A percentile compares a stretch with the other conserved stretches of the same genome.
Conservation (phyloP, 441 rosid genomes). For the Eutrema salsugineum region DNA sequence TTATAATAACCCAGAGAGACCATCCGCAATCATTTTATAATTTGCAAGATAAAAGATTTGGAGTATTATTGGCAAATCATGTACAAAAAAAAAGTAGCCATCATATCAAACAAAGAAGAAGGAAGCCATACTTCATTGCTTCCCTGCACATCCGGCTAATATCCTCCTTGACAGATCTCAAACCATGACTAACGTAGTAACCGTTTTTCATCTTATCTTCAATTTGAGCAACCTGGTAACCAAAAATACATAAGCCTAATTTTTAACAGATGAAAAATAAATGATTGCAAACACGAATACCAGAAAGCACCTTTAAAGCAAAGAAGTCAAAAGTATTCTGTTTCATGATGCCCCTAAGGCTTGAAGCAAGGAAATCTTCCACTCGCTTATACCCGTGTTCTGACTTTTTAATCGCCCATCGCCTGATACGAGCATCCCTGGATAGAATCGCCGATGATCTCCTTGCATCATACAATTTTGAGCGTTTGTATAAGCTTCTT, state of each 20-base stretch:
- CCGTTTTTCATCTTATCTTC: constrained; percentile 86
- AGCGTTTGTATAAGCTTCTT: constrained; percentile 85
- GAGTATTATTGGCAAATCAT: not conserved
- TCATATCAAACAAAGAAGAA: constrained; percentile 6
- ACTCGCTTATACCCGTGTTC: constrained; percentile 86
- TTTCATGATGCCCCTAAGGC: constrained; percentile 95
- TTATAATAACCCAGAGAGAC: not conserved
- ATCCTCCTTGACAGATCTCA: constrained; percentile 90
- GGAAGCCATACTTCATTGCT: constrained; percentile 82
- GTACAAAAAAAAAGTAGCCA: not conserved
- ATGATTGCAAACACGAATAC: constrained; percentile 3
- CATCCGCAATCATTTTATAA: constrained; percentile 6
- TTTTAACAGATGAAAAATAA: constrained; percentile 5
- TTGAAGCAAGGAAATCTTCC: constrained; percentile 90
- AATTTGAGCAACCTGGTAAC: constrained; percentile 82
- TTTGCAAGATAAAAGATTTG: constrained; percentile 1
- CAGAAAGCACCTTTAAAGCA: constrained; percentile 68
- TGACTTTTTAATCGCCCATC: constrained; percentile 92
- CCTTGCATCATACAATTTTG: constrained; percentile 95
- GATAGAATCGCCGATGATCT: constrained; percentile 88
- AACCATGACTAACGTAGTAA: constrained; percentile 81
- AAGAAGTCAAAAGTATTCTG: constrained; percentile 87
- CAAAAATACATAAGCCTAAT: constrained; percentile 21
- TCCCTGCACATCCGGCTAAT: constrained; percentile 99
- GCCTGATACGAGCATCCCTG: constrained; percentile 97